Evolutionary conservation across 1,284 basidiomycete genomes (phyloP), one percentile per base, ranked within the genome.

Genomic region (Porodaedalea pini): DNA sequence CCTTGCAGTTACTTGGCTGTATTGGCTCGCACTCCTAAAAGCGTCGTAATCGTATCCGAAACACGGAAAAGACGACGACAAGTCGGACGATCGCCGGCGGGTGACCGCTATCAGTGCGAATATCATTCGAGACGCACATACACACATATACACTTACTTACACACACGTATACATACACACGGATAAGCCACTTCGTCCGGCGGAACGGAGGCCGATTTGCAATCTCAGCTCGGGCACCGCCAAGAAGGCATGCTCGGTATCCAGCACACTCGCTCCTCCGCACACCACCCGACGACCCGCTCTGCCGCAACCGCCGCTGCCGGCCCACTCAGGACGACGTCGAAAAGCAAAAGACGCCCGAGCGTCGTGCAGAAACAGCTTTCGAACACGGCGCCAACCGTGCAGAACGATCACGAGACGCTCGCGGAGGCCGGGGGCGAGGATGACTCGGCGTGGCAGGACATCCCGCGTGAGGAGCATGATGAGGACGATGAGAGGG

Each of bases 181-280:
- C 45, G 45, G 13, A 17, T 27, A 2, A 41, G n/a, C 23, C 10
- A 25, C 44, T 23, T 17, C 41, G 25, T 44, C 45, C 45, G 23
- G 45, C 10, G 25, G 31, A 47, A 29, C 45, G 45, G 45, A 29
- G 17, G 23, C 45, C 45, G 45, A 31, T 47, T 47, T 27, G 45
- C 19, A 47, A 17, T 47, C 45, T 47, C 45, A 11, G 44, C 13
- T 34, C 32, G 32, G 13, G 32, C 32, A 34, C 32, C 32, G 45
- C 45, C 45, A 47, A 32, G 45, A 51, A 40, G 49, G 34, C 49
- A 58, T 58, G 57, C 57, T 58, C 57, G 57, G 57, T 45, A 52
- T 58, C 15, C 57, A 58, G 31, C 51, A 54, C 17, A 54, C 57
- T 25, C 57, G 15, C 29, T 32, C 51, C 17, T 43, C 51, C 21